Evolutionary conservation across 2,329 filamentous ascomycete species (phyloP), one percentile per base, ranked within the genome.

Genomic region (Colletotrichum chrysophilum): DNA sequence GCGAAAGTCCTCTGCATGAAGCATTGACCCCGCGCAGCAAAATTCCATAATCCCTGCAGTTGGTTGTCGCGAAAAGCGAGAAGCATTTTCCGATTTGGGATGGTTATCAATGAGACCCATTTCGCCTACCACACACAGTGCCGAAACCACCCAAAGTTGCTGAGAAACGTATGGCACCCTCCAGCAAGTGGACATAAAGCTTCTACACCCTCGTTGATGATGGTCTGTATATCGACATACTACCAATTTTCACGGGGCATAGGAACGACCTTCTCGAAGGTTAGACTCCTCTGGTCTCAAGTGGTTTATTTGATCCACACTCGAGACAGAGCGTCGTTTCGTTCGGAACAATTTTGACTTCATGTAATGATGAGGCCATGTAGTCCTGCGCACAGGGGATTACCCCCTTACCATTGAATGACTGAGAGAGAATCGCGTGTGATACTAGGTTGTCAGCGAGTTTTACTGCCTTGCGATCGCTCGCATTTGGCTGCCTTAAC

Each of bases 91-190:
- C n/a, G n/a, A 21, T 52, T 52, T 52, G n/a, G 43, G n/a, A 13
- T 52, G 18, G 43, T 52, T n/a, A 13, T 52, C 43, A 21, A 3
- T 7, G 43, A 24, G 43, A 13, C 6, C 43, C 43, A 52, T 52
- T 52, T 21, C n/a, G 6, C 12, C 0, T 13, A 12, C 43, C 0
- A 1, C n/a, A 7, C n/a, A 7, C n/a, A 52, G 10, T 13, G 12
- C 43, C n/a, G 4, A 52, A 21, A 24, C n/a, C n/a, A 52, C n/a
- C n/a, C n/a, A 52, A 52, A 12, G n/a, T 52, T 52, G 43, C 43
- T 13, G n/a, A 21, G n/a, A 4, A 52, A 52, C n/a, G 6, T 12
- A 52, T 52, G n/a, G 43, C n/a, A 4, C 12, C 43, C 43, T 21
- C 4, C 5, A 12, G 38, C 18, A 48, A 12, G 18, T 48, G 18